Conservation (phyloP, 2,329 filamentous ascomycete genomes). For the Aspergillus fijiensis region DNA sequence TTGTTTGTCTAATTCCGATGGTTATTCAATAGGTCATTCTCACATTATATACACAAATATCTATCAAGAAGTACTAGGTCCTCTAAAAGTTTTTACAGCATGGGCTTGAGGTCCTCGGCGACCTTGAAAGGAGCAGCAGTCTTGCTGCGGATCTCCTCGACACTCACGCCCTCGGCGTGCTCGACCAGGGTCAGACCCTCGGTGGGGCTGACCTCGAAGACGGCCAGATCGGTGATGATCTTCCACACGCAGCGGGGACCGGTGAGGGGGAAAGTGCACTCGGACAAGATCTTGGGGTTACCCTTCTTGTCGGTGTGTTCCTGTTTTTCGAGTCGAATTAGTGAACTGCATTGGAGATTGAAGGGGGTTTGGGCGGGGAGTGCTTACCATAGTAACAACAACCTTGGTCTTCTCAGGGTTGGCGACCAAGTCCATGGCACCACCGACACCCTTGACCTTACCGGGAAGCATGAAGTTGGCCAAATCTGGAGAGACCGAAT, state of each 20-base stretch:
- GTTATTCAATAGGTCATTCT: neutral
- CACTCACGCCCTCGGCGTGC: slow-evolving; percentile 66
- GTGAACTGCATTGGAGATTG: neutral
- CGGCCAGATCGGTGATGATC: slow-evolving; percentile 70
- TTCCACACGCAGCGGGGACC: slow-evolving; percentile 66
- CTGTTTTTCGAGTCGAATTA: slow-evolving; percentile 6
- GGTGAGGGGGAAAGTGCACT: slow-evolving; percentile 65
- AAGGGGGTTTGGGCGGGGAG: neutral
- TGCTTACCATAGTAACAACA: slow-evolving; percentile 59
- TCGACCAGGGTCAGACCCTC: slow-evolving; percentile 60
- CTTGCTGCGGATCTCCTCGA: slow-evolving; percentile 69
- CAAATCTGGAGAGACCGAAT: slow-evolving; percentile 53
- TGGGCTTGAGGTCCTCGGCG: slow-evolving; percentile 57
- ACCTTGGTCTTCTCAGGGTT: slow-evolving; percentile 72
- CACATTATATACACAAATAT: slow-evolving; percentile 7
- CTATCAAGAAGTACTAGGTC: too few species aligned
- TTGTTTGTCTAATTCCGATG: neutral
- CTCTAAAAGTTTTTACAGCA: slow-evolving; percentile 35
- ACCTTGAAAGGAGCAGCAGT: slow-evolving; percentile 69
- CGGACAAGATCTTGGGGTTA: slow-evolving; percentile 62
- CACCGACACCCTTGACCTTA: slow-evolving; percentile 82
- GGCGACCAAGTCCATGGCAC: slow-evolving; percentile 72
- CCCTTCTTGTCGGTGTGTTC: slow-evolving; percentile 71
- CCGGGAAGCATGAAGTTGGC: slow-evolving; percentile 91
- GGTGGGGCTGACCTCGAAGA: slow-evolving; percentile 70